Evolutionary conservation across 495 filamentous ascomycete species (phyloP).

Genomic region (Penicillium coffeae): DNA sequence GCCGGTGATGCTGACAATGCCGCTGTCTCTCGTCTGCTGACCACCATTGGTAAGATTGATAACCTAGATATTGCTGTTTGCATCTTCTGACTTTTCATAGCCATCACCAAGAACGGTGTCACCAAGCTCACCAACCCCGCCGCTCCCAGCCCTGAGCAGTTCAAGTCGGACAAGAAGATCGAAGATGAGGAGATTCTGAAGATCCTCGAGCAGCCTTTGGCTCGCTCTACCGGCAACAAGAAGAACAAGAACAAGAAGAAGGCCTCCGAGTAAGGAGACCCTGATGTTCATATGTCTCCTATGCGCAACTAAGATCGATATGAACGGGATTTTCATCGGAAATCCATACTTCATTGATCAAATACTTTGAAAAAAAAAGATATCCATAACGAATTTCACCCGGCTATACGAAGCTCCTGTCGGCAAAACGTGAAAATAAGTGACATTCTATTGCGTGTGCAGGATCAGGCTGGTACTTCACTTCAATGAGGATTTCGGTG

Average conservation of each 20-base stretch:
- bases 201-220: constrained; percentile 82
- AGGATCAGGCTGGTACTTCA: background rate
- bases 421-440: background rate
- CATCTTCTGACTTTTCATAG: constrained; percentile 42
- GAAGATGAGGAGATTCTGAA: constrained; percentile 90
- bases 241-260: constrained; percentile 88
- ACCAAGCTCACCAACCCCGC: constrained; percentile 76
- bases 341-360: constrained; percentile 3
- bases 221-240: constrained; percentile 69
- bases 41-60: constrained; percentile 73
- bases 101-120: constrained; percentile 96
- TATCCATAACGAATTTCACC: constrained; percentile 23
- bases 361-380: constrained; percentile 19
- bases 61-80: constrained; percentile 9
- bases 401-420: constrained; percentile 11
- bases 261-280: constrained; percentile 65
- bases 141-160: constrained; percentile 65
- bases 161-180: constrained; percentile 96
- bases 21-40: constrained; percentile 79
- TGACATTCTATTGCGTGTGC: background rate
- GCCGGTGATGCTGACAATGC: constrained; percentile 85
- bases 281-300: constrained; percentile 8
- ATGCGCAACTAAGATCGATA: constrained; percentile 11
- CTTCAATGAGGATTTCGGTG: background rate
- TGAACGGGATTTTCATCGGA: constrained; percentile 8